Percentiles rank a stretch among this genome's conserved stretches.
These are phyloP conservation scores for Puccinia polysora DNA, from an alignment of 1,284 basidiomycete genomes.

Conservation along the genomic window DNA sequence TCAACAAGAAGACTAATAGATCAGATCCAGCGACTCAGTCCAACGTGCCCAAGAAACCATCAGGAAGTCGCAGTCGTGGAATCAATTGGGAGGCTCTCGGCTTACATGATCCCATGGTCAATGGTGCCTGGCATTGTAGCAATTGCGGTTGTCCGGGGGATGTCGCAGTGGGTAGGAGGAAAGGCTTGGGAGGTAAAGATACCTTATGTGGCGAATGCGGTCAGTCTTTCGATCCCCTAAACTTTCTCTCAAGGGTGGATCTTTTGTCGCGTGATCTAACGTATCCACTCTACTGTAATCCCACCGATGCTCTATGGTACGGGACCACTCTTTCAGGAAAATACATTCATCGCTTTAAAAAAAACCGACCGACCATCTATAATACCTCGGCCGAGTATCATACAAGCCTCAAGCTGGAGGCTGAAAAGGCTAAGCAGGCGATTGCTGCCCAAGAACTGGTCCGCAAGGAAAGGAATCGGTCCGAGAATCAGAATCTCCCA, in stretches of 20 bases:
- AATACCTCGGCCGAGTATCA: conserved; percentile 44
- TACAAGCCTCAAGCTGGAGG: conserved; percentile 42
- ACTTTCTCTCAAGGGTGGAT: conserved; percentile 2
- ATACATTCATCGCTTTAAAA: conserved; percentile 43
- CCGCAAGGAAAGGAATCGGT: conserved; percentile 30
- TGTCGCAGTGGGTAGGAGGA: conserved; percentile 74
- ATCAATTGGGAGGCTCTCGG: conserved; percentile 42
- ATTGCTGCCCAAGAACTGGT: conserved; percentile 27
- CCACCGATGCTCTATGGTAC: too few relatives aligned
- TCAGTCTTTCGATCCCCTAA: conserved; percentile 55
- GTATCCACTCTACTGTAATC: too few relatives aligned
- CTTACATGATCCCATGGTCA: conserved; percentile 67
- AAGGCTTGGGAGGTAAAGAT: conserved; percentile 83
- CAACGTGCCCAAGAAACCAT: conserved; percentile 30
- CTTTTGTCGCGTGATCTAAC: too few relatives aligned
- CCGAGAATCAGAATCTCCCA: conserved; percentile 9
- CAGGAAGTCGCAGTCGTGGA: conserved; percentile 14
- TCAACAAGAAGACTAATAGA: conserved; percentile 32
- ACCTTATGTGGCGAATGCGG: conserved; percentile 86
- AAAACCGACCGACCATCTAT: conserved; percentile 39
- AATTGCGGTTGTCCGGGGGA: conserved; percentile 82
- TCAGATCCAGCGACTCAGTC: conserved; percentile 10
- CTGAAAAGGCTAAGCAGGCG: conserved; percentile 43
- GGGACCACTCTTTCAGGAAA: conserved; percentile 28
- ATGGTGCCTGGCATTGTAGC: conserved; percentile 85